Evolutionary conservation across 2,329 filamentous ascomycete species (phyloP).

Genomic region (Pezicula carpinea): DNA sequence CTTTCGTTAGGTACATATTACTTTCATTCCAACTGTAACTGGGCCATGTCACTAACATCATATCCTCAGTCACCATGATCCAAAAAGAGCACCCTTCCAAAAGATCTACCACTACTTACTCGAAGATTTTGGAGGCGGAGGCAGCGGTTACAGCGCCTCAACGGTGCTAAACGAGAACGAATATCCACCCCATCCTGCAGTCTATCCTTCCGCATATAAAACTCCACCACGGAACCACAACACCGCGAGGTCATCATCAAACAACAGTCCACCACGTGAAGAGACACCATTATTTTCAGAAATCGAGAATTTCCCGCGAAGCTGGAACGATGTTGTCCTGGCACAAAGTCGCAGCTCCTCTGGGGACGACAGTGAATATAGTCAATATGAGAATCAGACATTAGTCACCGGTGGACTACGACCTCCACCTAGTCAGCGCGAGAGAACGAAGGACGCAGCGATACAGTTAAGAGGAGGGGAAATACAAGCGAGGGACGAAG

Average conservation of each 20-base stretch:
- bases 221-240: not conserved
- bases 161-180: not conserved
- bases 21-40: too few relatives aligned
- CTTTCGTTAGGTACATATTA: too few relatives aligned
- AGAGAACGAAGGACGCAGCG: not conserved
- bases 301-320: conserved; percentile 1
- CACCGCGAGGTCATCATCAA: not conserved
- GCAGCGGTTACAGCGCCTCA: not conserved
- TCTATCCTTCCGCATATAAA: not conserved
- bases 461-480: not conserved
- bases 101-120: too few relatives aligned
- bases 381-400: not conserved
- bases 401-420: not conserved
- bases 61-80: too few relatives aligned
- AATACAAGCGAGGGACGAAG: not conserved
- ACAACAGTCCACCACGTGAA: not conserved
- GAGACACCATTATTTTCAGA: not conserved
- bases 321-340: not conserved
- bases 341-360: not conserved
- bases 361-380: not conserved
- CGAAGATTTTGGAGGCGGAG: too few relatives aligned
- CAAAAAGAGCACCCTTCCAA: too few relatives aligned
- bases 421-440: not conserved
- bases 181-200: not conserved
- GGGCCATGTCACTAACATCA: too few relatives aligned